These are phyloP conservation scores for Leccinum incarnatum DNA, from an alignment of 768 basidiomycete genomes.

Conservation along the genomic window DNA sequence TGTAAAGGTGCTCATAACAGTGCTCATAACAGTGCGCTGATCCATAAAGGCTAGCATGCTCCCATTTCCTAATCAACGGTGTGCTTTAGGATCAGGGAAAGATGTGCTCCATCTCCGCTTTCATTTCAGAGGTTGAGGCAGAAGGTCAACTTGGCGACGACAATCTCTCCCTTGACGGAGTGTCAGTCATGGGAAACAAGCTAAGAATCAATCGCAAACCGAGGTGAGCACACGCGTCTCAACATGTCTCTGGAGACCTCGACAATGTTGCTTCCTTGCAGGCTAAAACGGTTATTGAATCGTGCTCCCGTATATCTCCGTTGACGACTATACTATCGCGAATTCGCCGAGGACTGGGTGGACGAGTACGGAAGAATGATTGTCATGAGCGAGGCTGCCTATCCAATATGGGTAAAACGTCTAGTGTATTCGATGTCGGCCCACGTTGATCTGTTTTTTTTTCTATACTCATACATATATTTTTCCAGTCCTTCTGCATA, in stretches of 20 bases:
- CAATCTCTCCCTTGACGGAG: conserved; percentile 22
- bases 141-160: conserved; percentile 33
- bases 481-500: not conserved
- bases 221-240: conserved; percentile 30
- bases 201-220: conserved; percentile 39
- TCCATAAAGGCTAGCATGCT: not conserved
- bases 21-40: conserved; percentile 23
- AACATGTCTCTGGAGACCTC: not conserved
- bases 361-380: conserved; percentile 51
- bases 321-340: conserved; percentile 36
- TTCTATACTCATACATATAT: not conserved
- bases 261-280: conserved; percentile 23
- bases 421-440: not conserved
- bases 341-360: conserved; percentile 48
- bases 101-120: conserved; percentile 37
- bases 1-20: not conserved
- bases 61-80: not conserved
- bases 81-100: conserved; percentile 34
- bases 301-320: conserved; percentile 37
- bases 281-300: conserved; percentile 39
- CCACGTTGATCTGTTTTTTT: not conserved
- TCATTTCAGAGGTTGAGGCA: conserved; percentile 37
- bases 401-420: conserved; percentile 49
- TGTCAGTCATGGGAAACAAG: conserved; percentile 32
- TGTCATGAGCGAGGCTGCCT: conserved; percentile 59